Conservation (phyloP, 192 early-diverging fungal genomes). For the Linnemannia elongata region DNA sequence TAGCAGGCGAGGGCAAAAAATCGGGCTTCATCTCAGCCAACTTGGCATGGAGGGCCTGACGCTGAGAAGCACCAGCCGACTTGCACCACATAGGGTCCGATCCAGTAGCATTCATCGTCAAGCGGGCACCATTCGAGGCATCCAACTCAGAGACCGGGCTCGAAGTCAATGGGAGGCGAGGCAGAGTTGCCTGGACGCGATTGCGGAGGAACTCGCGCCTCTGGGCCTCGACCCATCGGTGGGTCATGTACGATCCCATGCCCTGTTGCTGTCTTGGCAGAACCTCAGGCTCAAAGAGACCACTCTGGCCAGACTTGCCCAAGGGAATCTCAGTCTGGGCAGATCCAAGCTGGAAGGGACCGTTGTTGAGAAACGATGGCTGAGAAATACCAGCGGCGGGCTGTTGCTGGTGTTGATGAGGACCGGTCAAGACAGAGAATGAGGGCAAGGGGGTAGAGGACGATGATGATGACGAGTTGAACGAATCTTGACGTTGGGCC, state of each 20-base stretch:
- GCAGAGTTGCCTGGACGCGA: conserved; percentile 23
- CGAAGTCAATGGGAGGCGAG: conserved; percentile 27
- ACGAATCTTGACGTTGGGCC: conserved; percentile 17
- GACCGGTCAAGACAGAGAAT: conserved; percentile 36
- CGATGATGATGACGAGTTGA: background rate
- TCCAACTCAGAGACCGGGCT: conserved; percentile 68
- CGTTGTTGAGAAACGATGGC: conserved; percentile 8
- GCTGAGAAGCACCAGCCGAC: conserved; percentile 78
- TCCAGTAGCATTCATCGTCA: conserved; percentile 77
- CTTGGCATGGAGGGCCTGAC: conserved; percentile 24
- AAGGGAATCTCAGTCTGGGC: conserved; percentile 10
- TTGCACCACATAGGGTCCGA: conserved; percentile 79
- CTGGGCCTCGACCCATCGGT: conserved; percentile 53
- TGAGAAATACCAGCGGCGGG: background rate
- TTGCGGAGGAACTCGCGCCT: conserved; percentile 43
- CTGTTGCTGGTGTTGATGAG: conserved; percentile 18
- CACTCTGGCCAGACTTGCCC: conserved; percentile 7
- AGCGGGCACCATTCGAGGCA: conserved; percentile 73
- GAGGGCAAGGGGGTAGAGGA: conserved; percentile 28
- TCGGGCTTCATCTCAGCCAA: conserved; percentile 3
- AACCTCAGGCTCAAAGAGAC: conserved; percentile 31
- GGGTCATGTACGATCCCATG: conserved; percentile 48
- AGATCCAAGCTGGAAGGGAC: background rate
- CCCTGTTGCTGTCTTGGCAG: conserved; percentile 47
- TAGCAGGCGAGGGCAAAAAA: conserved; percentile 39